A percentile compares a stretch with the other conserved stretches of the same genome.
Conservation (phyloP, 495 filamentous ascomycete species). For the Coniosporium apollinis region DNA sequence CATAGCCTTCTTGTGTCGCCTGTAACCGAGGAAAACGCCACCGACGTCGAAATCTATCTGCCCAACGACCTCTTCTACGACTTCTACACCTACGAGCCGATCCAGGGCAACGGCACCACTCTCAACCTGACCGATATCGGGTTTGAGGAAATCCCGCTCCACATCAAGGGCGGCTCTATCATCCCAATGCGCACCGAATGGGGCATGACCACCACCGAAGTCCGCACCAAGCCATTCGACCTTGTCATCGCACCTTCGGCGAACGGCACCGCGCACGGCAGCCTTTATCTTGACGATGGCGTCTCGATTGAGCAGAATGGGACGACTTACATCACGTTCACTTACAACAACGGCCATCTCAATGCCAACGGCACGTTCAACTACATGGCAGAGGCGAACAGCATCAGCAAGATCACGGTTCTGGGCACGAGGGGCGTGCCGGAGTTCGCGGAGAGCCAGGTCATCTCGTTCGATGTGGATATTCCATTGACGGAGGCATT, state of each 20-base stretch:
- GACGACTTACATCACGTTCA: slow-evolving; percentile 17
- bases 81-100: slow-evolving; percentile 42
- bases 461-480: too few relatives aligned
- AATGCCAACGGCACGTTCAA: slow-evolving; percentile 12
- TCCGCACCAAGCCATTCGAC: slow-evolving; percentile 51
- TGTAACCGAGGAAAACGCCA: slow-evolving; percentile 45
- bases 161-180: slow-evolving; percentile 53
- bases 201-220: slow-evolving; percentile 51
- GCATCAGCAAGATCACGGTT: slow-evolving; percentile 11
- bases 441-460: too few relatives aligned
- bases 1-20: slow-evolving; percentile 54
- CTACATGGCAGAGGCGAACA: slow-evolving; percentile 10
- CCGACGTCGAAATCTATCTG: slow-evolving; percentile 53
- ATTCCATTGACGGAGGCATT: too few relatives aligned
- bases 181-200: slow-evolving; percentile 43
- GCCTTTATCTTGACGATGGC: slow-evolving; percentile 33
- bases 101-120: slow-evolving; percentile 38
- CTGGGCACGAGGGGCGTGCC: too few relatives aligned
- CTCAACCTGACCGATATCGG: slow-evolving; percentile 36
- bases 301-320: slow-evolving; percentile 14
- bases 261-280: slow-evolving; percentile 31
- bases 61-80: slow-evolving; percentile 66
- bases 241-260: slow-evolving; percentile 46
- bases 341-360: slow-evolving; percentile 10
- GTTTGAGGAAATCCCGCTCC: slow-evolving; percentile 54